Conservation (phyloP, 73 alveolate genomes). For the Urostyla sp. region DNA sequence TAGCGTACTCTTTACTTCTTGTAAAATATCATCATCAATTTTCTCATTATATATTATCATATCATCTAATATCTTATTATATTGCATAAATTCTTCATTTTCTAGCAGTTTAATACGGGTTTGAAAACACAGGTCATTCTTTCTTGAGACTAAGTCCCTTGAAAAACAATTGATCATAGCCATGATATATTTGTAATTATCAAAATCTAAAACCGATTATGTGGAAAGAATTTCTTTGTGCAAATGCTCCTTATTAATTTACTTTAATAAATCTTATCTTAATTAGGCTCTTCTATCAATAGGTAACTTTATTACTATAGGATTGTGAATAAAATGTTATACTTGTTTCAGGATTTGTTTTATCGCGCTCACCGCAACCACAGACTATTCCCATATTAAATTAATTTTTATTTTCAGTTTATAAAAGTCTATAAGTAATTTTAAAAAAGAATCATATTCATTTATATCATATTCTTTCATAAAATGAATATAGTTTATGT, state of each 20-base stretch:
- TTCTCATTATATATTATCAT: not conserved
- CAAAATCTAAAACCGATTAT: slow-evolving; percentile 24
- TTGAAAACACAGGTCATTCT: slow-evolving; percentile 2
- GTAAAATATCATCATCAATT: not conserved
- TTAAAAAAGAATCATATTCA: not conserved
- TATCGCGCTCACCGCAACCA: slow-evolving; percentile 15
- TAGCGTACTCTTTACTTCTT: not conserved
- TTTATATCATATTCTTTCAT: not conserved
- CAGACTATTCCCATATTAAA: not conserved
- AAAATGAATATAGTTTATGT: not conserved
- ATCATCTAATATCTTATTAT: slow-evolving; percentile 12
- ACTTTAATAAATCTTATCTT: not conserved
- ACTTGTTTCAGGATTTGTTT: not conserved
- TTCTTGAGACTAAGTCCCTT: slow-evolving; percentile 7
- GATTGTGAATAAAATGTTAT: not conserved
- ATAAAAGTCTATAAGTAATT: no score
- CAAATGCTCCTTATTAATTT: not conserved
- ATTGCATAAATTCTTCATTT: not conserved
- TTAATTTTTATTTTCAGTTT: no score
- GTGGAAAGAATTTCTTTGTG: slow-evolving; percentile 32
- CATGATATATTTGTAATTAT: slow-evolving; percentile 23
- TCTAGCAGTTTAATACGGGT: slow-evolving; percentile 9
- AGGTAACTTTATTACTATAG: not conserved
- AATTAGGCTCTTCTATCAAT: not conserved
- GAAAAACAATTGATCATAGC: slow-evolving; percentile 8